phyloP scores from a whole-genome alignment of 179 eudicot species.

The Corrigiola litoralis region DNA sequence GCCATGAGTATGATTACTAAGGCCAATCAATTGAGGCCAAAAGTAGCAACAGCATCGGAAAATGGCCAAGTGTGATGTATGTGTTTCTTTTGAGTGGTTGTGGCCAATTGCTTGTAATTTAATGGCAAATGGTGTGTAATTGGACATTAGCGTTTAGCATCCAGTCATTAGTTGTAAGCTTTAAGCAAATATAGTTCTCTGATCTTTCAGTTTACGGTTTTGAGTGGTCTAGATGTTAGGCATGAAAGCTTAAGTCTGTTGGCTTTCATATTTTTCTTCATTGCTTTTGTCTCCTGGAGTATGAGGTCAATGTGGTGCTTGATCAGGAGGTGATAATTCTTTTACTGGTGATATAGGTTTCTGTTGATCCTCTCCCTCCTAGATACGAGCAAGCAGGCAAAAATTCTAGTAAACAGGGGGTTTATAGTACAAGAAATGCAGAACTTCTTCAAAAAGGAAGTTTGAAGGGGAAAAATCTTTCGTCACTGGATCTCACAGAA shows the following conservation, averaged over 20 bases:
- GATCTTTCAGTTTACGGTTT: not conserved
- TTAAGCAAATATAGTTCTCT: not conserved
- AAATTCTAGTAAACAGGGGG: constrained; percentile 26
- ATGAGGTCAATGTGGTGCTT: constrained; percentile 1
- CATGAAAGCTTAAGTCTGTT: not conserved
- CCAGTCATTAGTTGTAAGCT: not conserved
- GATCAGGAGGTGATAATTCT: not conserved
- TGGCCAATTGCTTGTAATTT: not conserved
- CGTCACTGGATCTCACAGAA: constrained; percentile 22
- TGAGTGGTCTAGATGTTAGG: not conserved
- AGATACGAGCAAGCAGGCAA: constrained; percentile 29
- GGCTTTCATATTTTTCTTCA: not conserved
- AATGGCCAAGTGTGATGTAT: no score
- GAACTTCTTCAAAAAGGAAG: constrained; percentile 19
- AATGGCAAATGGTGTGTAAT: not conserved
- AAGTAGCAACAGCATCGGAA: no score
- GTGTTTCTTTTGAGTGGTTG: not conserved
- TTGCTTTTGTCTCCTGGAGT: not conserved
- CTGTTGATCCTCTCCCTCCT: constrained; percentile 28
- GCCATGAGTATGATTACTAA: no score
- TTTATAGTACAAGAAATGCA: constrained; percentile 14
- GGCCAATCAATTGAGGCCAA: no score
- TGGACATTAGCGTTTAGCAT: not conserved
- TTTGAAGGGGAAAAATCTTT: constrained; percentile 15
- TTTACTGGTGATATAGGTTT: constrained; percentile 29